Percentiles rank a stretch among this genome's conserved stretches.
Conservation (phyloP, 768 basidiomycete species). For the Galerina marginata region DNA sequence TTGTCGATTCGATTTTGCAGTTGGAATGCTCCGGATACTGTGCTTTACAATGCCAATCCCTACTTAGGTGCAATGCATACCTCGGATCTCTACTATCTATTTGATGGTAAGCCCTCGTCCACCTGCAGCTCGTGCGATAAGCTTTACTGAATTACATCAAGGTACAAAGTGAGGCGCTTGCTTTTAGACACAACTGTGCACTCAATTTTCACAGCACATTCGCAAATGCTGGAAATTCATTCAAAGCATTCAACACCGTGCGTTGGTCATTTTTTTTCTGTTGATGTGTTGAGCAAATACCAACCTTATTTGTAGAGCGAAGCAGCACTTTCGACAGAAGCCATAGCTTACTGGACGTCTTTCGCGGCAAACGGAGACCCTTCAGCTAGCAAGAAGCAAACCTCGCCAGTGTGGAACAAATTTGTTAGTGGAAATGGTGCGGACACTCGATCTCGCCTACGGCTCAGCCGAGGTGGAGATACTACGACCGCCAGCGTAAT, state of each 20-base stretch:
- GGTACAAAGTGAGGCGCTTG: slow-evolving; percentile 33
- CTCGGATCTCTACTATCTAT: slow-evolving; percentile 48
- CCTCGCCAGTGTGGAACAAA: slow-evolving; percentile 31
- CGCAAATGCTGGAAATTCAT: slow-evolving; percentile 39
- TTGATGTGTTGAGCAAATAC: too few species aligned
- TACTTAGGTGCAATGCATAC: slow-evolving; percentile 49
- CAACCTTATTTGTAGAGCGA: slow-evolving; percentile 35
- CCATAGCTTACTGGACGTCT: slow-evolving; percentile 52
- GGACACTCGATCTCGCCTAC: slow-evolving; percentile 20
- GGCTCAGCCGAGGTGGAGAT: slow-evolving; percentile 33
- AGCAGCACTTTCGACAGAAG: slow-evolving; percentile 39
- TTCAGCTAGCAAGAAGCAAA: slow-evolving; percentile 22
- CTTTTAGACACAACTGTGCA: neutral
- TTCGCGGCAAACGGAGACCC: slow-evolving; percentile 39
- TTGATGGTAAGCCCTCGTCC: slow-evolving; percentile 37
- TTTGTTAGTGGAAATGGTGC: slow-evolving; percentile 19
- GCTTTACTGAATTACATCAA: neutral
- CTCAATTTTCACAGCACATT: slow-evolving; percentile 24
- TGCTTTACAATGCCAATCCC: slow-evolving; percentile 38
- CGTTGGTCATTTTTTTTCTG: slow-evolving; percentile 2
- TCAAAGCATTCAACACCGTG: slow-evolving; percentile 43
- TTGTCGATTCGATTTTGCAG: slow-evolving; percentile 23
- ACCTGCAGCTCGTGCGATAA: neutral
- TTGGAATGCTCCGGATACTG: slow-evolving; percentile 50
- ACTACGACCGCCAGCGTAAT: slow-evolving; percentile 31